Percentiles rank a stretch among this genome's conserved stretches.
These are phyloP conservation scores for Aspergillus oerlinghausenensis DNA, from an alignment of 2,329 filamentous ascomycete genomes.

Conservation along the genomic window DNA sequence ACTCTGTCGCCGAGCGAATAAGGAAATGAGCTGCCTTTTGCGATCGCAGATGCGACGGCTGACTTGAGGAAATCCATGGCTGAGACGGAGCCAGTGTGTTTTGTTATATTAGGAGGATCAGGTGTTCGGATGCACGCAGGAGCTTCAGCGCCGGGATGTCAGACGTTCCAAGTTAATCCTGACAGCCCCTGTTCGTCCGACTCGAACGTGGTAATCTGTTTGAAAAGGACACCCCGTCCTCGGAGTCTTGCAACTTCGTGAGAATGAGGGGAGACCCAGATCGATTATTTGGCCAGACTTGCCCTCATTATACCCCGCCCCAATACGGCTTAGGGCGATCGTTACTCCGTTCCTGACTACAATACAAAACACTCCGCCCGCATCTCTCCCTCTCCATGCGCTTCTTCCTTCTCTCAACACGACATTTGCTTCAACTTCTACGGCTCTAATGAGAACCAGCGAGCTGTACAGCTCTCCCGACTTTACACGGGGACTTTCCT, in stretches of 20 bases:
- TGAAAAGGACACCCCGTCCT: background rate
- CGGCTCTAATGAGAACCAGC: background rate
- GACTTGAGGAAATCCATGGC: constrained; percentile 97
- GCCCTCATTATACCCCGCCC: constrained; percentile 14
- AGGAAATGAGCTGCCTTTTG: constrained; percentile 87
- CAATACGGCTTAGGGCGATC: constrained; percentile 19
- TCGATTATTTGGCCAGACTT: background rate
- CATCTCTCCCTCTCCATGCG: background rate
- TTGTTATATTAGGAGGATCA: background rate
- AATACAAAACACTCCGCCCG: constrained; percentile 3
- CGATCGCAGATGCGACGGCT: constrained; percentile 92
- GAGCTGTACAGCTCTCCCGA: background rate
- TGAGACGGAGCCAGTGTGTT: background rate
- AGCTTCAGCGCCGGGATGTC: background rate
- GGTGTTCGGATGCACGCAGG: constrained; percentile 6
- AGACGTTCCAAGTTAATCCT: background rate
- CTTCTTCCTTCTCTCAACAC: background rate
- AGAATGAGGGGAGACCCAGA: background rate
- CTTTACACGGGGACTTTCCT: background rate
- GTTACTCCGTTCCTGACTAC: background rate
- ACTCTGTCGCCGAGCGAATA: constrained; percentile 91
- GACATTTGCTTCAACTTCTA: background rate
- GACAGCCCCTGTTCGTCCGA: background rate
- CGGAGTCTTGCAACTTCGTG: background rate
- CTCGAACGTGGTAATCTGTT: background rate